Evolutionary conservation across 306 rosid genomes (phyloP).

Genomic region (Dryas drummondii): DNA sequence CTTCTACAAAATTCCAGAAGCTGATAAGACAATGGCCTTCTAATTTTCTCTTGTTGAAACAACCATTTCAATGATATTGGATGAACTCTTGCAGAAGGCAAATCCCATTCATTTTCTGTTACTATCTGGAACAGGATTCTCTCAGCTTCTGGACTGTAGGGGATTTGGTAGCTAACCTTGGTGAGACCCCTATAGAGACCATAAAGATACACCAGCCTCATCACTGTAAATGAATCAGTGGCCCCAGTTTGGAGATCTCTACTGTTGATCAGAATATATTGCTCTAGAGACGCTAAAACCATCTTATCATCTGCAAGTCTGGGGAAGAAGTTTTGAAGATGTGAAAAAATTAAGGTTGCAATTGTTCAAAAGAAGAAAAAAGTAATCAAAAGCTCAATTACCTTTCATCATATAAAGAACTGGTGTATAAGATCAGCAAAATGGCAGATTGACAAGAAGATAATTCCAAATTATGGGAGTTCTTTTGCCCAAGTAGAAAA

Average conservation of each 20-base stretch:
- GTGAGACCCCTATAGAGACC: slow-evolving; percentile 69
- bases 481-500: slow-evolving; percentile 77
- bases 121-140: slow-evolving; percentile 61
- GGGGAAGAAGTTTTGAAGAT: slow-evolving; percentile 34
- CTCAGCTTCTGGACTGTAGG: slow-evolving; percentile 76
- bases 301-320: slow-evolving; percentile 89
- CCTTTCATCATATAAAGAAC: slow-evolving; percentile 88
- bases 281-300: slow-evolving; percentile 81
- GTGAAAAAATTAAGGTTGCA: slow-evolving; percentile 26
- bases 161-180: slow-evolving; percentile 51
- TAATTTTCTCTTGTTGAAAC: slow-evolving; percentile 79
- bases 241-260: slow-evolving; percentile 37
- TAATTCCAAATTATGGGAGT: slow-evolving; percentile 48
- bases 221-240: slow-evolving; percentile 43
- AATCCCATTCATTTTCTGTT: slow-evolving; percentile 63
- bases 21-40: slow-evolving; percentile 54
- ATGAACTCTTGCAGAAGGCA: slow-evolving; percentile 71
- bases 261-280: slow-evolving; percentile 64
- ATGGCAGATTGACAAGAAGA: slow-evolving; percentile 75
- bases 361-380: slow-evolving; percentile 8
- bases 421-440: slow-evolving; percentile 61
- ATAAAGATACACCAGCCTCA: slow-evolving; percentile 67
- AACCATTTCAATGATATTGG: slow-evolving; percentile 73
- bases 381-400: slow-evolving; percentile 29
- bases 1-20: slow-evolving; percentile 68